Evolutionary conservation across 306 rosid species (phyloP).

Genomic region (Ormosia semicastrata): DNA sequence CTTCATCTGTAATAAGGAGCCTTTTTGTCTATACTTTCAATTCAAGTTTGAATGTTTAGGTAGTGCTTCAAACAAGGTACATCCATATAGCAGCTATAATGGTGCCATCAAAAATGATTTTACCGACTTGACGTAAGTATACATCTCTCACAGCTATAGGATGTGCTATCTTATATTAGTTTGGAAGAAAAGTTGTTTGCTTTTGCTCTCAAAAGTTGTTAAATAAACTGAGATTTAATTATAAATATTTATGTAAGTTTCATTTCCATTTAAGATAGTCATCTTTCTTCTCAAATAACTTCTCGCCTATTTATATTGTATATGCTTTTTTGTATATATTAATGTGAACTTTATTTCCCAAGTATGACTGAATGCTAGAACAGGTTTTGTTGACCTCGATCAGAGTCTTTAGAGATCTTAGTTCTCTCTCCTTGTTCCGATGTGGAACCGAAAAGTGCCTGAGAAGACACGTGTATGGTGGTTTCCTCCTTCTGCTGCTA

Average conservation of each 20-base stretch:
- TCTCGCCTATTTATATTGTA: neutral
- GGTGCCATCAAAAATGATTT: conserved; percentile 48
- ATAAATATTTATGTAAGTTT: neutral
- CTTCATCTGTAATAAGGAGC: no score
- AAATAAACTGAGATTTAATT: neutral
- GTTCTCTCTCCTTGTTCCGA: no score
- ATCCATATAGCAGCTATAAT: conserved; percentile 48
- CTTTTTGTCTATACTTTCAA: conserved; percentile 22
- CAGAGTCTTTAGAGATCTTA: no score
- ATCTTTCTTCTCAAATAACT: neutral
- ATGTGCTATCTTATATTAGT: neutral
- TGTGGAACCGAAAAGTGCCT: no score
- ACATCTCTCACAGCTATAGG: conserved; percentile 3
- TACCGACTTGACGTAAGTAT: conserved; percentile 77
- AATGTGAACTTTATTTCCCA: neutral
- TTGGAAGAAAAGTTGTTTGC: conserved; percentile 4
- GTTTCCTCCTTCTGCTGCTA: no score
- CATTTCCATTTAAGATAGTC: neutral
- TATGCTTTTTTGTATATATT: neutral
- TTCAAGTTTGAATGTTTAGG: conserved; percentile 36
- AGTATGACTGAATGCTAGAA: no score
- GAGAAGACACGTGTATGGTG: no score
- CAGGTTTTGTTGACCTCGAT: no score
- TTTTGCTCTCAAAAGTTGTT: neutral
- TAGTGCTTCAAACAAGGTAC: conserved; percentile 33